Evolutionary conservation across 208 protist genomes (phyloP), one percentile per base, ranked within the genome.

Genomic region (Crithidia bombi): DNA sequence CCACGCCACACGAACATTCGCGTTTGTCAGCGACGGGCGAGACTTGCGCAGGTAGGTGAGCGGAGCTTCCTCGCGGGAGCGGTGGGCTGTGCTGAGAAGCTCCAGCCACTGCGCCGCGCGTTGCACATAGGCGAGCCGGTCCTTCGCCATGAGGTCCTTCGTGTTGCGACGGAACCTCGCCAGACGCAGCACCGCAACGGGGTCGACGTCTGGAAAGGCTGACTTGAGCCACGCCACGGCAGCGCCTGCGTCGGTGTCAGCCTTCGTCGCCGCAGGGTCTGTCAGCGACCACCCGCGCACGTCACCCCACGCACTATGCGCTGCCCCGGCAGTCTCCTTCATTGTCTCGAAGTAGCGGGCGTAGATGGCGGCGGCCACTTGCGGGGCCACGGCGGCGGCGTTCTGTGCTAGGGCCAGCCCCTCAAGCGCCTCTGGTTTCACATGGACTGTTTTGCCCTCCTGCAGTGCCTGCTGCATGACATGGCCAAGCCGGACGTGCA

Each of bases 11-110:
- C 91, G 91, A 12, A 96, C 83, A 66, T 90, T 89, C 17, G 73
- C 41, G 72, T 90, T 94, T n/a, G 86, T 85, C 44, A 82, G 25
- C 6, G 87, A 79, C 4, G 89, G 83, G 33, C 79, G 76, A 1
- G 88, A 94, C 72, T 96, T 96, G 41, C 82, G 80, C 61, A 96
- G 79, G 69, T 96, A 96, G 23, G 89, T 82, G 35, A 96, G 79
- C 39, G 91, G 91, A 15, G 61, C 81, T 57, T 93, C 89, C 54
- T 91, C 89, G 36, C 85, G 78, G 4, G 15, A 41, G 33, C 81
- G 80, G 39, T 87, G 81, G 0, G 54, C 63, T 17, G 59, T 56
- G 69, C 86, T 93, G 11, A 96, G 83, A 50, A 90, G 74, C 65
- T 90, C 82, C 47, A 96, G 55, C 91, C 91, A 96, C 46, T 81